phyloP scores from a whole-genome alignment of 805 yeast genomes.

The Debaryomyces tyrocola region DNA sequence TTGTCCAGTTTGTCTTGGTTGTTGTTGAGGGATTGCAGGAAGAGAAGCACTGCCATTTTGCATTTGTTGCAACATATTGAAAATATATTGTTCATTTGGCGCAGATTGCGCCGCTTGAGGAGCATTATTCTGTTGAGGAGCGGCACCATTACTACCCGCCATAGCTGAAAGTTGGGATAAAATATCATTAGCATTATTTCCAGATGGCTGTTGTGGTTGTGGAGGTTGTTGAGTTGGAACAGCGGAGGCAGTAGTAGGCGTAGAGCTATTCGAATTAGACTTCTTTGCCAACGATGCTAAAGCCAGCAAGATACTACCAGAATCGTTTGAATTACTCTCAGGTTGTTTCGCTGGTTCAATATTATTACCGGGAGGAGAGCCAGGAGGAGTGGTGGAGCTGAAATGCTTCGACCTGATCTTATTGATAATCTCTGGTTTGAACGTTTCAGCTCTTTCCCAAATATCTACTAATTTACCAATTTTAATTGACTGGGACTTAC shows the following conservation, averaged over 20 bases:
- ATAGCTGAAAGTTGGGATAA: conserved; percentile 45
- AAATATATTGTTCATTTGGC: conserved; percentile 38
- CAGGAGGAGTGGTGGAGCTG: conserved; percentile 69
- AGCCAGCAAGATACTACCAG: conserved; percentile 68
- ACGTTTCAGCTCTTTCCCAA: conserved; percentile 87
- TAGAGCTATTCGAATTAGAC: conserved; percentile 31
- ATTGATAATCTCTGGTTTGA: conserved; percentile 55
- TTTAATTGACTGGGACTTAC: conserved; percentile 62
- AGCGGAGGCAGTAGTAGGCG: conserved; percentile 25
- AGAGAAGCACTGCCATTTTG: conserved; percentile 22
- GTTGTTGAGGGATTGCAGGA: conserved; percentile 13
- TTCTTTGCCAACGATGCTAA: conserved; percentile 60
- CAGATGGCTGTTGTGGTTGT: conserved; percentile 9
- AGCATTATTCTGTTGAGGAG: conserved; percentile 9
- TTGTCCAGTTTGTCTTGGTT: conserved; percentile 15
- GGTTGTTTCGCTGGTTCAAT: conserved; percentile 22
- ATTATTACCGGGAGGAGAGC: conserved; percentile 47
- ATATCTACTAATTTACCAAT: conserved; percentile 83
- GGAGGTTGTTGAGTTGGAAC: conserved; percentile 16
- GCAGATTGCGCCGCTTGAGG: conserved; percentile 16
- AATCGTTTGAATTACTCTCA: conserved; percentile 37
- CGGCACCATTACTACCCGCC: conserved; percentile 17
- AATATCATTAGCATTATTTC: conserved; percentile 36
- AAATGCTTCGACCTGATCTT: conserved; percentile 61
- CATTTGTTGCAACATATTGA: conserved; percentile 57